Percentiles rank a stretch among this genome's conserved stretches.
phyloP scores from a whole-genome alignment of 768 basidiomycete genomes.

The Boletus coccyginus region DNA sequence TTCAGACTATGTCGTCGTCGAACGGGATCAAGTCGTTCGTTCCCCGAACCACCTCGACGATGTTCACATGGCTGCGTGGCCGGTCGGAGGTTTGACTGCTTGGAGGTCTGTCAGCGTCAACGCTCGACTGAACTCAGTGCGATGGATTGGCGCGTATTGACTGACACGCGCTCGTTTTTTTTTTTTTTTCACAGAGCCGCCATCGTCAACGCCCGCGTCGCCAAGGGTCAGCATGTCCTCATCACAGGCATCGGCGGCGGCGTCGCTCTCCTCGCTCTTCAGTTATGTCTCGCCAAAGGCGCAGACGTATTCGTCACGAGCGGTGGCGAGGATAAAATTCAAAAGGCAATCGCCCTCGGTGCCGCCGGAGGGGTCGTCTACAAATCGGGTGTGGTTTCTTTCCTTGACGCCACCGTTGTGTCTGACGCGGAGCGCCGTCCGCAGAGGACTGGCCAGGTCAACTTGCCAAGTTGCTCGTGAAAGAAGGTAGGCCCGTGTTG shows the following conservation, averaged over 20 bases:
- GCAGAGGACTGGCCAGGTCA: conserved; percentile 52
- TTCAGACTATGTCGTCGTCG: conserved; percentile 71
- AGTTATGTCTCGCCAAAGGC: conserved; percentile 71
- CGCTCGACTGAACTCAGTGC: neutral
- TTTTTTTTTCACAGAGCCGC: conserved; percentile 47
- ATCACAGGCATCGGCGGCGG: conserved; percentile 85
- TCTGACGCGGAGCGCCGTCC: neutral
- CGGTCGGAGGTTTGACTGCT: conserved; percentile 74
- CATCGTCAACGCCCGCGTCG: conserved; percentile 61
- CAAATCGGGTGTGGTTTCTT: conserved; percentile 48
- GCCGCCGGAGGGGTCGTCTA: conserved; percentile 79
- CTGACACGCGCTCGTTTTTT: neutral
- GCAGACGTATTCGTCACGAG: conserved; percentile 84
- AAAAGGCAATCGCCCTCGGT: conserved; percentile 61
- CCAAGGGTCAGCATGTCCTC: conserved; percentile 66
- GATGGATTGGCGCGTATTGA: neutral
- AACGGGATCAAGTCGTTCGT: conserved; percentile 61
- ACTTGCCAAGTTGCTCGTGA: conserved; percentile 42
- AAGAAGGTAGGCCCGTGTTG: conserved; percentile 21
- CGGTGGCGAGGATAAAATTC: conserved; percentile 64
- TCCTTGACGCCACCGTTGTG: neutral
- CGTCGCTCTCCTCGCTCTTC: conserved; percentile 73
- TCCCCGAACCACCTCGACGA: conserved; percentile 68
- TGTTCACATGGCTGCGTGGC: conserved; percentile 73
- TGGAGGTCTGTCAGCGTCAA: conserved; percentile 58